These are phyloP conservation scores for Oenanthe javanica DNA, from an alignment of 140 eudicot genomes.

Conservation along the genomic window DNA sequence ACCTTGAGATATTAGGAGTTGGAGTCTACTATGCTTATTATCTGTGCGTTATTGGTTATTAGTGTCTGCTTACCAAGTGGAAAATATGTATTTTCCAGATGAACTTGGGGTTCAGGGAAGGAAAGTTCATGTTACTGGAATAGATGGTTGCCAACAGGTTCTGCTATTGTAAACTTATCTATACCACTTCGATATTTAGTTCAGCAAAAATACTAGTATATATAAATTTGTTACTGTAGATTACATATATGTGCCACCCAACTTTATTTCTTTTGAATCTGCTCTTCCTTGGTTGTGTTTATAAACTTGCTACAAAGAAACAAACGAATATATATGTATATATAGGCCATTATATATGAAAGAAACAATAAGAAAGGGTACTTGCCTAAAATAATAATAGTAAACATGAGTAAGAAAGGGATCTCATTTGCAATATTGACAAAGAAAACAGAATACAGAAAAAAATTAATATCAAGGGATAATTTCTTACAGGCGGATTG, in stretches of 20 bases:
- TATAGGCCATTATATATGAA: background rate
- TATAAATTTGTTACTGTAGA: background rate
- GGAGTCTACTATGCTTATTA: background rate
- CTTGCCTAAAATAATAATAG: background rate
- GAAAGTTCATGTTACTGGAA: conserved; percentile 53
- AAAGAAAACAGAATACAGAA: background rate
- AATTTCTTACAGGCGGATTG: background rate
- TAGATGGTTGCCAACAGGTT: conserved; percentile 76
- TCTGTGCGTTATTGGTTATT: background rate
- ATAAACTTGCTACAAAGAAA: background rate
- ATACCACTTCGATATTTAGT: background rate
- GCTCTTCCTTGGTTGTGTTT: background rate
- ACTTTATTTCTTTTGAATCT: background rate
- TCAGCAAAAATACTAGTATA: conserved; percentile 1
- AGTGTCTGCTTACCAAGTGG: background rate
- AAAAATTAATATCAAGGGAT: background rate
- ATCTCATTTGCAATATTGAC: background rate
- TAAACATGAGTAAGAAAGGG: background rate
- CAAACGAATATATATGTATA: too few species aligned
- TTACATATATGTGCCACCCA: background rate
- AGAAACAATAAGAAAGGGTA: background rate
- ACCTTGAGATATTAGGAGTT: background rate
- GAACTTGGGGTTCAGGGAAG: conserved; percentile 94
- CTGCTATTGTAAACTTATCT: conserved; percentile 5
- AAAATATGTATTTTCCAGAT: conserved; percentile 32